These are phyloP conservation scores for Tulasnella sp. DNA, from an alignment of 768 basidiomycete genomes.

Conservation along the genomic window DNA sequence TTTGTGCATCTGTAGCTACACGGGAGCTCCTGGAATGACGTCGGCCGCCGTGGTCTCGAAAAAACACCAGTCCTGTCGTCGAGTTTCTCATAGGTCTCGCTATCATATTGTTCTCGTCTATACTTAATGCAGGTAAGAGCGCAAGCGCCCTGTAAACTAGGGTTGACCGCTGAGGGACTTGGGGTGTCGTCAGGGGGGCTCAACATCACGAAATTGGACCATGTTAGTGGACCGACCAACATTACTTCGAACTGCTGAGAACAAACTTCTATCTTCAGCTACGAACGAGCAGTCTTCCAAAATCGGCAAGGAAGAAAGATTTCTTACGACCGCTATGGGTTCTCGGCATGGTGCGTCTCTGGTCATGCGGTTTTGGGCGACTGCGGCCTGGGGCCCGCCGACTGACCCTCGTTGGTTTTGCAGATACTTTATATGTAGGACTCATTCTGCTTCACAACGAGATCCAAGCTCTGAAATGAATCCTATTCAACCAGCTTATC, in stretches of 20 bases:
- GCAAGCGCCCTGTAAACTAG: background rate
- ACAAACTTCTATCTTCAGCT: conserved; percentile 44
- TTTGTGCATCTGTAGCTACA: background rate
- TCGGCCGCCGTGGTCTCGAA: background rate
- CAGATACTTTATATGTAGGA: conserved; percentile 77
- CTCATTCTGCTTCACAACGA: conserved; percentile 26
- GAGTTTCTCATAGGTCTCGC: conserved; percentile 74
- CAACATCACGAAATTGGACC: conserved; percentile 91
- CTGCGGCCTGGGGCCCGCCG: conserved; percentile 13
- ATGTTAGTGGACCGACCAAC: conserved; percentile 47
- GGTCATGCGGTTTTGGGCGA: background rate
- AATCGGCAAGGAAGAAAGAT: conserved; percentile 64
- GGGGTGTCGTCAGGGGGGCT: conserved; percentile 53
- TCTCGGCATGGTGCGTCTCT: conserved; percentile 62
- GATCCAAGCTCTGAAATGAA: conserved; percentile 28
- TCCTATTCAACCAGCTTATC: conserved; percentile 51
- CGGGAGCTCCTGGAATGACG: background rate
- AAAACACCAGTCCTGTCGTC: conserved; percentile 45
- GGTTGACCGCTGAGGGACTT: background rate
- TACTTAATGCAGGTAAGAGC: conserved; percentile 67
- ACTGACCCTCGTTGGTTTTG: conserved; percentile 15
- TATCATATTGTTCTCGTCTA: conserved; percentile 77
- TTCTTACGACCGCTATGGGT: conserved; percentile 86
- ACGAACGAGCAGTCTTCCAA: conserved; percentile 70
- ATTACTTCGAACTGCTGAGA: background rate